Evolutionary conservation across 2,329 filamentous ascomycete species (phyloP), one percentile per base, ranked within the genome.

Genomic region (Davidsoniella neocaledoniae): DNA sequence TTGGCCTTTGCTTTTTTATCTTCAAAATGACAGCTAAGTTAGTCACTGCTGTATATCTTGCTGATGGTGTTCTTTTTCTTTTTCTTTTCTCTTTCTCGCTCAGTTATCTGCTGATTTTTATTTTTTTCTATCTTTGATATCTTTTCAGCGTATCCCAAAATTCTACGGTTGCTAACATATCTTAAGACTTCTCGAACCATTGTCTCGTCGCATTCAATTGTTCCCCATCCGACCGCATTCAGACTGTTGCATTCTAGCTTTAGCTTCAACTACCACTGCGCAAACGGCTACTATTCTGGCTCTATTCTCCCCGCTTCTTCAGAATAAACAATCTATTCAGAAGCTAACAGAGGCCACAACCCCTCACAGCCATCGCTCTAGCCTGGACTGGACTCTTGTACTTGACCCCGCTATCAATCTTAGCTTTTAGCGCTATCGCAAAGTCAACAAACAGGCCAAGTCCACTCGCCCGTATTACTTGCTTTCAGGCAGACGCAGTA

Each of bases 41-140:
- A 12, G 29, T 21, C 46, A 33, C 39, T 29, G 12, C 33, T 37
- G 10, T 21, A 17, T 12, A 9, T 16, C 12, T 40, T 16, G 38
- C 29, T 33, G 5, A 16, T 41, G 5, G 10, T 41, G 17, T 42
- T 12, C 42, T 14, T 16, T n/a, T 6, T 37, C 14, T 48, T 29
- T 26, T 38, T 36, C 4, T 19, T 38, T 5, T 12, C n/a, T 37
- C 40, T 33, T 19, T 23, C 21, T 4, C 21, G 21, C 21, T 23
- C 4, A 23, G 21, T 5, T 2, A 23, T 26, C 19, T 25, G 8
- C 17, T 43, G 39, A 33, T 43, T 38, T 41, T 48, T 43, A 21
- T 50, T 37, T 41, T 26, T 38, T 47, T 49, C 45, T 50, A 36
- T 50, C 51, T 33, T 33, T 33, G 29, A 9, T 33, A 33, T 33